These are phyloP conservation scores for Tulasnella sp. DNA, from an alignment of 768 basidiomycete genomes.

Conservation along the genomic window DNA sequence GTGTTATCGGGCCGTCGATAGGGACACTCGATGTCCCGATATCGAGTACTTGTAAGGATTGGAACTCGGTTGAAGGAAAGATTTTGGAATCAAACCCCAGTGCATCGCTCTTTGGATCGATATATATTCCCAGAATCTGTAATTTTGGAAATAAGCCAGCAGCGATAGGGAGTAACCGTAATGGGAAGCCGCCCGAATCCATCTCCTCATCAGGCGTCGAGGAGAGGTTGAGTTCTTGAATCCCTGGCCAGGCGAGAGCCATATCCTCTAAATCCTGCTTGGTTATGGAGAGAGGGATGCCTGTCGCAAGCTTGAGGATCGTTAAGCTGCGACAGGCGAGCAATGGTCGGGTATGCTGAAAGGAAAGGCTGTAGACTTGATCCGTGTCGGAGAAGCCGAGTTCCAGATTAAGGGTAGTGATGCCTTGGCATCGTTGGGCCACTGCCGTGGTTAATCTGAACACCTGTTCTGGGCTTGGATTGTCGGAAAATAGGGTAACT, in stretches of 20 bases:
- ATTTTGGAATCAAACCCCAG: too few relatives aligned
- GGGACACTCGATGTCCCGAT: not conserved
- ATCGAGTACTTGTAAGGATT: too few relatives aligned
- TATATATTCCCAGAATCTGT: too few relatives aligned
- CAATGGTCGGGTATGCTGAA: not conserved
- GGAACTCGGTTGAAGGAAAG: too few relatives aligned
- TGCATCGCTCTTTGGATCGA: too few relatives aligned
- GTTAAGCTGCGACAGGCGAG: not conserved
- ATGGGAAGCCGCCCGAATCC: too few relatives aligned
- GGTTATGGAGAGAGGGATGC: not conserved
- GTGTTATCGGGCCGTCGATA: not conserved
- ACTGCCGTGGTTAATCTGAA: not conserved
- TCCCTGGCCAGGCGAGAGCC: not conserved
- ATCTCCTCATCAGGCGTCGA: not conserved
- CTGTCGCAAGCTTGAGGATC: not conserved
- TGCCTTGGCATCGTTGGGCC: not conserved
- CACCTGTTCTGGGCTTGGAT: not conserved
- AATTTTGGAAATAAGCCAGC: too few relatives aligned
- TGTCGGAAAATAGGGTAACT: not conserved
- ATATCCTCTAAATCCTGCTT: not conserved
- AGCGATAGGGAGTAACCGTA: too few relatives aligned
- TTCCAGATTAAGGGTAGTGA: not conserved
- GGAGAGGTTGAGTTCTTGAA: not conserved
- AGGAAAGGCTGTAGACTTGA: not conserved
- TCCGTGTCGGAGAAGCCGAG: not conserved